Evolutionary conservation across 345 rosid species (phyloP).

Genomic region (Aethionema arabicum): DNA sequence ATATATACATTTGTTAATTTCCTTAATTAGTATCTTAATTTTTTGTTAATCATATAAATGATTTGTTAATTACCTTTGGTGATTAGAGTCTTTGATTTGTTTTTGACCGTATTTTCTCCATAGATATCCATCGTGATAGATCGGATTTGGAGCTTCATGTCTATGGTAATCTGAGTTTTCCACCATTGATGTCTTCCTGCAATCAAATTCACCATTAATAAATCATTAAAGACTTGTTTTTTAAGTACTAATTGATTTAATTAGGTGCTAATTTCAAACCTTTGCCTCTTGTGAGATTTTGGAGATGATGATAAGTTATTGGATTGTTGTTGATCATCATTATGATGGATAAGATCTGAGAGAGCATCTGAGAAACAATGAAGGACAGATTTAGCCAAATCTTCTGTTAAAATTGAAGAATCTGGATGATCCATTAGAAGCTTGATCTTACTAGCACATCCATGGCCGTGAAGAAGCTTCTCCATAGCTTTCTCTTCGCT

Average conservation of each 20-base stretch:
- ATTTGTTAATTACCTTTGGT: too few species aligned
- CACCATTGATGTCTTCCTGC: conserved; percentile 33
- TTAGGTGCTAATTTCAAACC: conserved; percentile 5
- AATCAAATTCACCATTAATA: background rate
- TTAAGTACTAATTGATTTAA: background rate
- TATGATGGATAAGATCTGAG: conserved; percentile 28
- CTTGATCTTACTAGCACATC: conserved; percentile 32
- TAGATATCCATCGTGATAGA: conserved; percentile 46
- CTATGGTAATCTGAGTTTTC: conserved; percentile 35
- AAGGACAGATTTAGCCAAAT: conserved; percentile 35
- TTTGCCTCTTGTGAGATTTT: conserved; percentile 35
- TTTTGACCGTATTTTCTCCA: conserved; percentile 72
- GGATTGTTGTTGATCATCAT: conserved; percentile 26
- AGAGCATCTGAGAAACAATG: conserved; percentile 37
- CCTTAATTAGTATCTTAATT: too few species aligned
- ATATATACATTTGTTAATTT: too few species aligned
- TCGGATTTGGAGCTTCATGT: conserved; percentile 31
- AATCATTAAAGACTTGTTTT: background rate
- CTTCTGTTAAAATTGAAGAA: conserved; percentile 26
- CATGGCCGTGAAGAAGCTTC: conserved; percentile 32
- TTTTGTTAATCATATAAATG: too few species aligned
- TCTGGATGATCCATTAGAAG: conserved; percentile 28
- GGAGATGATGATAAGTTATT: conserved; percentile 27
- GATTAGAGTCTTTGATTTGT: conserved; percentile 40
- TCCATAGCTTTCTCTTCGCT: conserved; percentile 36